Evolutionary conservation across 75 land plant species (phyloP).

Genomic region (Selaginella moellendorffii): DNA sequence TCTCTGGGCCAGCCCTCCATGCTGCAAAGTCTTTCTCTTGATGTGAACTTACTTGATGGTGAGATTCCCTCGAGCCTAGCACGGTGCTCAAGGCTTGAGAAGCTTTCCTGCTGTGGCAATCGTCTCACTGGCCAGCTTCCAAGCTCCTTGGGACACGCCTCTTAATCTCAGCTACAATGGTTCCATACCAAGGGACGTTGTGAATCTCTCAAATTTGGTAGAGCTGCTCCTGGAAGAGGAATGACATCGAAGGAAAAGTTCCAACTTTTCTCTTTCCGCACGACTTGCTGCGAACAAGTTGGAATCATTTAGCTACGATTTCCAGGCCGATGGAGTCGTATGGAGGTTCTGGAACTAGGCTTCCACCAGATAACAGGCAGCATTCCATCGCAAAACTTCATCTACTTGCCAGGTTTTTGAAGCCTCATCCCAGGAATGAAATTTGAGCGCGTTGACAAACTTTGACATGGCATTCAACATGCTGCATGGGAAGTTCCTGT

Average conservation of each 20-base stretch:
- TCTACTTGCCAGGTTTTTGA: background rate
- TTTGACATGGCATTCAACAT: background rate
- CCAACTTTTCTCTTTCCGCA: background rate
- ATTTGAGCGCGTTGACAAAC: background rate
- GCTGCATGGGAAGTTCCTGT: background rate
- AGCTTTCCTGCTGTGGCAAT: background rate
- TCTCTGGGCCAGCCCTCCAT: background rate
- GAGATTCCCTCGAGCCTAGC: background rate
- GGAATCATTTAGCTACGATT: background rate
- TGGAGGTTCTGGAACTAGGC: background rate
- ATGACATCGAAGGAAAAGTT: background rate
- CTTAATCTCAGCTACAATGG: background rate
- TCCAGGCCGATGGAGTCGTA: too few species aligned
- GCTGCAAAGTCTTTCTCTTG: background rate
- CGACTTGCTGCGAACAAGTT: background rate
- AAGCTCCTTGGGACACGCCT: background rate
- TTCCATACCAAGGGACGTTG: background rate
- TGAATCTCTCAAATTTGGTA: background rate
- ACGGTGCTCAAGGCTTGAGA: background rate
- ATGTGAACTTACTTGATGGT: background rate
- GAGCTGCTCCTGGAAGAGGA: background rate
- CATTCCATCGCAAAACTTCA: background rate
- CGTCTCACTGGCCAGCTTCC: background rate
- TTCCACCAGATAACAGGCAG: background rate
- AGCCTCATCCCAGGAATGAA: background rate